Conservation (phyloP, 2,329 filamentous ascomycete genomes). For the Chalaropsis ovoidea region DNA sequence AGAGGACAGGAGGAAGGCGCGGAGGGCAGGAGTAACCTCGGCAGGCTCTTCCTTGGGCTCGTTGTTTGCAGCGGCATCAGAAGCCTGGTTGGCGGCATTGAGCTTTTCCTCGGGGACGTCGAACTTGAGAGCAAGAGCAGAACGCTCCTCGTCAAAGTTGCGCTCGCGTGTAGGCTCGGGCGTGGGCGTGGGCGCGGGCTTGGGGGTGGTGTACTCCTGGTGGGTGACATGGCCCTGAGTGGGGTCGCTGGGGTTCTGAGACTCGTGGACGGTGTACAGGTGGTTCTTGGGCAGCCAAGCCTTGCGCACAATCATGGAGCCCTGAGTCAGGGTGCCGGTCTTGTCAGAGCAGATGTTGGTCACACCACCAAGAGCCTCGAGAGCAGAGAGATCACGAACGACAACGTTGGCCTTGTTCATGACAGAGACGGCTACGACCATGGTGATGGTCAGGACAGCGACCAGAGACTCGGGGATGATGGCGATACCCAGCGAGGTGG, state of each 20-base stretch:
- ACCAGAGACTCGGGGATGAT: slow-evolving; percentile 57
- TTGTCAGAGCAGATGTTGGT: slow-evolving; percentile 67
- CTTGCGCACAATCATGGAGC: slow-evolving; percentile 60
- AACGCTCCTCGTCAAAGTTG: slow-evolving; percentile 52
- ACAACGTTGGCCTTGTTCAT: slow-evolving; percentile 57
- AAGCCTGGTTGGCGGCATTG: slow-evolving; percentile 28
- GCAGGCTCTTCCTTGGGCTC: slow-evolving; percentile 34
- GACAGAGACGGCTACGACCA: slow-evolving; percentile 54
- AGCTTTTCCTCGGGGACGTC: slow-evolving; percentile 51
- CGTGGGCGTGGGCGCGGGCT: slow-evolving; percentile 17
- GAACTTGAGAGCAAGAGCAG: slow-evolving; percentile 50
- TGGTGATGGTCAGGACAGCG: slow-evolving; percentile 60
- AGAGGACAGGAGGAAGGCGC: slow-evolving; percentile 44
- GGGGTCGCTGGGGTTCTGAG: slow-evolving; percentile 52
- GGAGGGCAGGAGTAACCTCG: slow-evolving; percentile 42
- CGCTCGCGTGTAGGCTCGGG: slow-evolving; percentile 33
- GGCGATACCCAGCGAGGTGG: slow-evolving; percentile 49
- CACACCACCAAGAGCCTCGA: slow-evolving; percentile 60
- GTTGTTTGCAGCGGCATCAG: slow-evolving; percentile 27
- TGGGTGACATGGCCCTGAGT: slow-evolving; percentile 47
- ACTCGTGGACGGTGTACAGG: slow-evolving; percentile 51
- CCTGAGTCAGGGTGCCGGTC: slow-evolving; percentile 58
- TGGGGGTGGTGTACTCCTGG: slow-evolving; percentile 30
- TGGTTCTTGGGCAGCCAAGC: slow-evolving; percentile 52
- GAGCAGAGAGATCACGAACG: slow-evolving; percentile 54